Evolutionary conservation across 768 basidiomycete species (phyloP), one percentile per base, ranked within the genome.

Genomic region (Leccinum pellstonianum): DNA sequence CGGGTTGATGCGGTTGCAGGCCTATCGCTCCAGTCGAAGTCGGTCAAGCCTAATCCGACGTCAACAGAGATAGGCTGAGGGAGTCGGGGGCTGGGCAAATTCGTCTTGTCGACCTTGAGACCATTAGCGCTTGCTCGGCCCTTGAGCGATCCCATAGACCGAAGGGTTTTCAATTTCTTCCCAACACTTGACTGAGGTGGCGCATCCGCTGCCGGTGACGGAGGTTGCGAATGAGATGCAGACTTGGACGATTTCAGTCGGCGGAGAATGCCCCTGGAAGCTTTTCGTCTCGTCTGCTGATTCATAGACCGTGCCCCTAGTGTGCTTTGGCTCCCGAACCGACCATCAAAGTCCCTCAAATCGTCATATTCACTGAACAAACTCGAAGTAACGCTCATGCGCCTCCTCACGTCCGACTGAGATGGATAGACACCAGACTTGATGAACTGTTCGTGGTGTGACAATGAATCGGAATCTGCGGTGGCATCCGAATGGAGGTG

Each of bases 321-420:
- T 0, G 90, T 91, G 68, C 89, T 92, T 60, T 79, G 81, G 67
- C 91, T 93, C 64, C 88, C 90, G 63, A 93, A 95, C 9, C 88
- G 82, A 46, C 92, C 92, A 33, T 93, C 89, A 55, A 95, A 95
- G 69, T 95, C 92, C 21, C 85, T 80, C 51, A 95, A 73, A 74
- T 95, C 92, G 62, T 95, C 92, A 63, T 94, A 95, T 64, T 93
- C 92, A 68, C 90, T 92, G 72, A 90, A 91, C 33, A 79, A 77
- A 66, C 86, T 84, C 2, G 88, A 88, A 15, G 81, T 84, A n/a
- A 85, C 73, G 64, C 91, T 93, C 52, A 86, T 88, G 19, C 91
- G 81, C 31, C 85, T 80, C 56, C 74, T 73, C 33, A 69, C 66
- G 63, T 83, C 83, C 29, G 70, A 54, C 49, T 71, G 67, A 19